These are phyloP conservation scores for Leccinum fallax DNA, from an alignment of 1,284 basidiomycete genomes.

Conservation along the genomic window DNA sequence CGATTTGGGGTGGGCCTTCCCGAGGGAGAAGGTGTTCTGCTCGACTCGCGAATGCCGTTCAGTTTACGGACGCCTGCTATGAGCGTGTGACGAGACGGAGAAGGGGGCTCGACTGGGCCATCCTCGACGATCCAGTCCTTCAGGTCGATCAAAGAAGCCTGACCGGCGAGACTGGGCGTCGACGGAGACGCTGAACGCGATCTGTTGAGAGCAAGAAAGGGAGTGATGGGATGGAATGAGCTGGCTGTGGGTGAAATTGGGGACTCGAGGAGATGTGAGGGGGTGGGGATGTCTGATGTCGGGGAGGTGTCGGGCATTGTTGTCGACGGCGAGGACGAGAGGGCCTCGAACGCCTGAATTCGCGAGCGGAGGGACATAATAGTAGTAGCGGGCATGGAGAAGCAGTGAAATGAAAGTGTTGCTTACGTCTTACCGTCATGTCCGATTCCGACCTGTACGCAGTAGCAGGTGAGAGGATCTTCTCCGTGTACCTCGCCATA, in stretches of 20 bases:
- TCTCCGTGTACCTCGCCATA: neutral
- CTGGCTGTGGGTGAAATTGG: conserved; percentile 49
- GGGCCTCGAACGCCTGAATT: conserved; percentile 57
- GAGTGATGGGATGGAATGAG: conserved; percentile 37
- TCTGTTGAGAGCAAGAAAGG: conserved; percentile 32
- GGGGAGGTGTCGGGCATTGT: conserved; percentile 4
- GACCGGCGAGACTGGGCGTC: conserved; percentile 54
- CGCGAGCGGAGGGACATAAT: conserved; percentile 50
- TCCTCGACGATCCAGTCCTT: conserved; percentile 76
- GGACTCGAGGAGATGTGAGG: conserved; percentile 42
- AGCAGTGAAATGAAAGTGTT: neutral
- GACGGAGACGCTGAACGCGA: conserved; percentile 59
- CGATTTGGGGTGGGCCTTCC: conserved; percentile 8
- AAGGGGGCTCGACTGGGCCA: conserved; percentile 41
- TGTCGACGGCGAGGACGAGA: conserved; percentile 24
- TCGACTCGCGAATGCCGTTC: conserved; percentile 32
- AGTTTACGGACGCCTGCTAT: conserved; percentile 22
- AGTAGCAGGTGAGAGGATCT: conserved; percentile 52
- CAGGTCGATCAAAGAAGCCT: conserved; percentile 69
- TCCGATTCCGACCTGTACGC: conserved; percentile 50
- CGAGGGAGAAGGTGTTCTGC: conserved; percentile 25
- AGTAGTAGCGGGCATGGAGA: conserved; percentile 50
- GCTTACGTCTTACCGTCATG: conserved; percentile 25
- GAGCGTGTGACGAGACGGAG: conserved; percentile 19
- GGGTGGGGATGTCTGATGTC: neutral